Evolutionary conservation across 768 basidiomycete genomes (phyloP), one percentile per base, ranked within the genome.

Genomic region (Hygrocybe coccinea): DNA sequence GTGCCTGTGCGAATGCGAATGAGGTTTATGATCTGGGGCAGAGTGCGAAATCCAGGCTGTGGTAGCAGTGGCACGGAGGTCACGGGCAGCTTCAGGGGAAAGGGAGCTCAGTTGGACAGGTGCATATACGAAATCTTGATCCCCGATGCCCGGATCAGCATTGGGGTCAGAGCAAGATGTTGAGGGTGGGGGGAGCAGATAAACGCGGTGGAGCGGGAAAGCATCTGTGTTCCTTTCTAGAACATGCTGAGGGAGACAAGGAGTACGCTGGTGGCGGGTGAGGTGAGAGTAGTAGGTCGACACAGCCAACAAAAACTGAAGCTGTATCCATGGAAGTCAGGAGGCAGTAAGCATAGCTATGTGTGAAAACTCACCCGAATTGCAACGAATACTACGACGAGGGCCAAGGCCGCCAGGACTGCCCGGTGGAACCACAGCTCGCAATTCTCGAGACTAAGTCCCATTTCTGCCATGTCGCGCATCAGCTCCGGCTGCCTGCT

Each of bases 361-460:
- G 5, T 2, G 22, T 55, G 38, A 41, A 29, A 14, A 76, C 84
- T 69, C 66, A 90, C 88, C 60, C 87, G 76, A 51, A 89, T 68
- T 61, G 87, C 77, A 54, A 86, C 79, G 57, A 87, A 65, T 35
- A 89, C 70, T 44, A 82, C 74, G 71, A 86, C 78, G 43, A 83
- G 66, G 1, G 76, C 81, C 47, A 89, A 71, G 34, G 81, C 75
- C 0, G 74, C 83, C 56, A 86, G 66, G 33, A 84, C 76, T 7
- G 80, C 85, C 38, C 82, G 77, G 65, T 86, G 87, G 46, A 89
- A 77, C 85, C 86, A 89, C 55, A 79, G 77, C 64, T 91, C 89
- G 65, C 90, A 91, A 60, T 89, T 89, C 69, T 91, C 89, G 41
- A 87, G 69, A 62, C 79, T 87, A 62, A 91, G 74, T 0, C 88